Percentiles rank a stretch among this genome's conserved stretches.
These are phyloP conservation scores for Hyphopichia khmerensis DNA, from an alignment of 1,139 yeast genomes.

Conservation along the genomic window DNA sequence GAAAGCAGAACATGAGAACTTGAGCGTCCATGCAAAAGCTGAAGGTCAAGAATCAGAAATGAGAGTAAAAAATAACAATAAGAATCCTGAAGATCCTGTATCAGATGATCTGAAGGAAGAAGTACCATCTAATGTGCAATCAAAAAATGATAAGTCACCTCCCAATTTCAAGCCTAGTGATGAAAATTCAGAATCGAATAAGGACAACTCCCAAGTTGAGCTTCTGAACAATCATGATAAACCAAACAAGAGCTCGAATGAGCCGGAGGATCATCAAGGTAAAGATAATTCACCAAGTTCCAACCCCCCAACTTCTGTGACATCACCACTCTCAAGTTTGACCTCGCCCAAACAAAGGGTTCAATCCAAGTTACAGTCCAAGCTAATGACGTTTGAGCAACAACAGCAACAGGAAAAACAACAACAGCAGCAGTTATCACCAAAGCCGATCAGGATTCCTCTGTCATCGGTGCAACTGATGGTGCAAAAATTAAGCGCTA, in stretches of 20 bases:
- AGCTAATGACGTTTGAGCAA: conserved; percentile 1
- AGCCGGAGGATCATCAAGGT: neutral
- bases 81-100: too few species aligned
- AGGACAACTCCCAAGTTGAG: too few species aligned
- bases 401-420: neutral
- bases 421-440: neutral
- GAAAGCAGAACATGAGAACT: too few species aligned
- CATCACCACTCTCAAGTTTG: neutral
- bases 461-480: conserved; percentile 2
- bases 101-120: too few species aligned
- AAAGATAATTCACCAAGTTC: neutral
- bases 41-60: too few species aligned
- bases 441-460: neutral
- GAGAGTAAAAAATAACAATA: too few species aligned
- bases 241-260: neutral
- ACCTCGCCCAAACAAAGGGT: neutral
- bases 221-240: neutral
- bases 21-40: too few species aligned
- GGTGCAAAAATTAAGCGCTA: conserved; percentile 1
- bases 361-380: conserved; percentile 2
- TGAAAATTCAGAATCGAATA: too few species aligned
- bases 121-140: too few species aligned
- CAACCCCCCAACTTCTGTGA: neutral
- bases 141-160: too few species aligned
- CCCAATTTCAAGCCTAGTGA: too few species aligned